Conservation (phyloP, 352 stramenopile species). For the Halophytophthora batemanensis region DNA sequence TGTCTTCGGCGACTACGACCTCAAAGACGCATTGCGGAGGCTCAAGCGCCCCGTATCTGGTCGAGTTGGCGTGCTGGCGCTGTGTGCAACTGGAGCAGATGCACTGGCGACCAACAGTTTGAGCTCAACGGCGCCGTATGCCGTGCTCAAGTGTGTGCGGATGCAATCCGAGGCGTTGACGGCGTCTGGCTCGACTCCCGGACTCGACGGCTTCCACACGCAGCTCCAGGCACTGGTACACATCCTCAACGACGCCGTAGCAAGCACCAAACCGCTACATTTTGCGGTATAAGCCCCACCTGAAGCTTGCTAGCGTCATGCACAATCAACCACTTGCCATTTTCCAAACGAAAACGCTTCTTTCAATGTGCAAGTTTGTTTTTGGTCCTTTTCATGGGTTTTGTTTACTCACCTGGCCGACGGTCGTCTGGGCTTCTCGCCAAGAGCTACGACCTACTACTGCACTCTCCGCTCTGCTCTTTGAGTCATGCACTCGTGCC, state of each 20-base stretch:
- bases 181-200: slow-evolving; percentile 3
- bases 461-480: background rate
- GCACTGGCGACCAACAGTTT: slow-evolving; percentile 20
- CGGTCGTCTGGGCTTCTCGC: too few species aligned
- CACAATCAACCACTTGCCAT: too few species aligned
- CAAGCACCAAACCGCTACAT: slow-evolving; percentile 19
- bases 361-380: too few species aligned
- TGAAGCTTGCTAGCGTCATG: too few species aligned
- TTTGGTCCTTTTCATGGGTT: too few species aligned
- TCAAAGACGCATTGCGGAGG: background rate
- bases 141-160: slow-evolving; percentile 38
- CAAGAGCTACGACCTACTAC: too few species aligned
- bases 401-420: too few species aligned
- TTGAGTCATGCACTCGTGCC: background rate
- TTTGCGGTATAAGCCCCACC: slow-evolving; percentile 3
- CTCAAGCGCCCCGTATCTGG: slow-evolving; percentile 5
- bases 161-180: slow-evolving; percentile 7
- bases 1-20: slow-evolving; percentile 8
- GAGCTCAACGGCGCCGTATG: slow-evolving; percentile 31
- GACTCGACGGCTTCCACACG: slow-evolving; percentile 30
- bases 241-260: slow-evolving; percentile 26
- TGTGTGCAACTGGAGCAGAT: slow-evolving; percentile 36
- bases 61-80: slow-evolving; percentile 19
- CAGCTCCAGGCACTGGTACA: slow-evolving; percentile 28
- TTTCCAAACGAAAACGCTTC: too few species aligned